A percentile compares a stretch with the other conserved stretches of the same genome.
These are phyloP conservation scores for Pseudozyma tsukubaensis DNA, from an alignment of 1,284 basidiomycete species.

Conservation along the genomic window DNA sequence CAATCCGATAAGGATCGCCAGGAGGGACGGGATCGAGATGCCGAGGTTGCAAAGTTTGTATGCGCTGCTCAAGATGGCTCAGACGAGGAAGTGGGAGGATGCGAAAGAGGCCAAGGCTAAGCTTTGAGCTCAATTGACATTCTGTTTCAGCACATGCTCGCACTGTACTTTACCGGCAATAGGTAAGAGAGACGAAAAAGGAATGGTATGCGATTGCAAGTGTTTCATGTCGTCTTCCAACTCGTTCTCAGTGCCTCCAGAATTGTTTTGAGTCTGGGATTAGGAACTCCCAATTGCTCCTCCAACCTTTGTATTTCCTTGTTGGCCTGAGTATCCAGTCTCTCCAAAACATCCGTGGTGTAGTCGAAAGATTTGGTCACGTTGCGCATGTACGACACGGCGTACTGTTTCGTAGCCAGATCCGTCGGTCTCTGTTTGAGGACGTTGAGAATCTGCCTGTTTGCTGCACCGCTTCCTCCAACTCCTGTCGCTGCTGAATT, in stretches of 20 bases:
- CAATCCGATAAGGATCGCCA: conserved; percentile 68
- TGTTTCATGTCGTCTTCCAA: conserved; percentile 28
- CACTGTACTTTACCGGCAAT: no score
- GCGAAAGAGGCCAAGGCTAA: conserved; percentile 14
- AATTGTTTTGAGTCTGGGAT: conserved; percentile 47
- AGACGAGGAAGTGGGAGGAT: conserved; percentile 53
- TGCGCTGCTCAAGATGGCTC: conserved; percentile 70
- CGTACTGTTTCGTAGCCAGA: conserved; percentile 61
- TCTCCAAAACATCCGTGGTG: conserved; percentile 57
- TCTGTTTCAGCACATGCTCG: no score
- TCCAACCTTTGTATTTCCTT: conserved; percentile 51
- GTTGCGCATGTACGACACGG: conserved; percentile 64
- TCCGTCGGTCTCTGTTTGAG: conserved; percentile 62
- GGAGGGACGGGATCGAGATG: conserved; percentile 68
- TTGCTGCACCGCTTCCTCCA: conserved; percentile 12
- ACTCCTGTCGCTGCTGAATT: conserved; percentile 2
- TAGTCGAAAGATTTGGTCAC: conserved; percentile 62
- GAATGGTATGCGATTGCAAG: neutral
- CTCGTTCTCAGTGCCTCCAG: conserved; percentile 47
- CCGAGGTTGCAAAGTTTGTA: conserved; percentile 70
- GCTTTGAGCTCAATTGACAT: conserved; percentile 8
- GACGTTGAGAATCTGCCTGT: conserved; percentile 62
- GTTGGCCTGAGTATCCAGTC: conserved; percentile 52
- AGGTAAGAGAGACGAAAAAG: neutral
- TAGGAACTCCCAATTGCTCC: conserved; percentile 23